phyloP scores from a whole-genome alignment of 2,329 filamentous ascomycete genomes.

The Septoria linicola region DNA sequence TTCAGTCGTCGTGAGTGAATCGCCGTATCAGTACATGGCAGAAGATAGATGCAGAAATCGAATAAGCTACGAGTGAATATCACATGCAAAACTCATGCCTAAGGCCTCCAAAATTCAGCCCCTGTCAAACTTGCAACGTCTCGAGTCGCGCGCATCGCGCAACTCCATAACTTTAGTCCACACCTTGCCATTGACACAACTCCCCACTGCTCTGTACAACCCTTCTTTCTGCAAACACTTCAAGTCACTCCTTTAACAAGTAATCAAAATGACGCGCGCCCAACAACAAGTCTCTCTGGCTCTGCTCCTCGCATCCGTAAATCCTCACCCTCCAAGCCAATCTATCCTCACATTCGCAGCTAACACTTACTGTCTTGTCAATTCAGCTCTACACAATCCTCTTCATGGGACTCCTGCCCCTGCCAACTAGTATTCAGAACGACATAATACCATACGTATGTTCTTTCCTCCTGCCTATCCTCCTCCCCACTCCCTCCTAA shows the following conservation, averaged over 20 bases:
- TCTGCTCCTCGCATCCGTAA: conserved; percentile 83
- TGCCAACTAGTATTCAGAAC: conserved; percentile 73
- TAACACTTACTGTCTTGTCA: too few species aligned
- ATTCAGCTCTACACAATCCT: conserved; percentile 81
- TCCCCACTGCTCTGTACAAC: too few species aligned
- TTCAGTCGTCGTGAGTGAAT: neutral
- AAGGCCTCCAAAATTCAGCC: neutral
- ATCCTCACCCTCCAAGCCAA: conserved; percentile 35
- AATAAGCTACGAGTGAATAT: too few species aligned
- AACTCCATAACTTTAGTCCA: too few species aligned
- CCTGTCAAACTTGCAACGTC: conserved; percentile 9
- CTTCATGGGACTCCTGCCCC: conserved; percentile 77
- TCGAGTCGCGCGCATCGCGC: conserved; percentile 5
- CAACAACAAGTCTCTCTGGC: conserved; percentile 87
- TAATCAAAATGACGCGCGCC: conserved; percentile 78
- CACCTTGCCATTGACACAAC: neutral
- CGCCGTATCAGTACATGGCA: neutral
- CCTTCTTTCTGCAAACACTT: too few species aligned
- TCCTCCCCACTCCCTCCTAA: neutral
- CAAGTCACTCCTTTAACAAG: conserved; percentile 20
- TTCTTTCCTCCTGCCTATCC: conserved; percentile 23
- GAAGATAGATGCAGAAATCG: too few species aligned
- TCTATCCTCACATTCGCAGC: too few species aligned
- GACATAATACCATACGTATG: conserved; percentile 88
- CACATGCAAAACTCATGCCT: too few species aligned